Conservation (phyloP, 768 basidiomycete genomes). For the Porphyrellus cyaneotinctus region DNA sequence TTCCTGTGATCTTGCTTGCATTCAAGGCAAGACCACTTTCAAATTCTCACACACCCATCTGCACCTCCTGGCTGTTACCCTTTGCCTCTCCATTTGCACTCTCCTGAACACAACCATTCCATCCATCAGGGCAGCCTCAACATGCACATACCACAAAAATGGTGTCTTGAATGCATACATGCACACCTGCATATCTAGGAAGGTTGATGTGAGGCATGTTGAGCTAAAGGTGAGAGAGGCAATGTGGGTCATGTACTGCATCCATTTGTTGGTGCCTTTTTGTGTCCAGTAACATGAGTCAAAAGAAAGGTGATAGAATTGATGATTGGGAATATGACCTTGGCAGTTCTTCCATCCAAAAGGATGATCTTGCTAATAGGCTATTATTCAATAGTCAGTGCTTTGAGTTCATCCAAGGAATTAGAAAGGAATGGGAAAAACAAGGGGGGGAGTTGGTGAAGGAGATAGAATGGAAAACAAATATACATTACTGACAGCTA, state of each 20-base stretch:
- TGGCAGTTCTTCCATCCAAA: slow-evolving; percentile 61
- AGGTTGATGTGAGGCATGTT: slow-evolving; percentile 77
- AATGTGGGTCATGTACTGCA: slow-evolving; percentile 79
- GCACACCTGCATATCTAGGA: slow-evolving; percentile 88
- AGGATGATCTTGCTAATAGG: slow-evolving; percentile 78
- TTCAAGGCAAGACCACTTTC: slow-evolving; percentile 45
- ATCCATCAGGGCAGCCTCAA: slow-evolving; percentile 84
- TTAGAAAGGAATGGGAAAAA: too few relatives aligned
- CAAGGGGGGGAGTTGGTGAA: too few relatives aligned
- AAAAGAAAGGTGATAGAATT: too few relatives aligned
- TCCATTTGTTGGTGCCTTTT: slow-evolving; percentile 76
- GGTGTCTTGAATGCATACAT: slow-evolving; percentile 76
- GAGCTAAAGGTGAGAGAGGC: slow-evolving; percentile 49
- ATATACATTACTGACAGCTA: slow-evolving; percentile 86
- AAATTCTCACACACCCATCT: slow-evolving; percentile 75
- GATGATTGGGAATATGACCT: slow-evolving; percentile 37
- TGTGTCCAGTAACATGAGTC: slow-evolving; percentile 23
- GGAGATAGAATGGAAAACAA: not conserved
- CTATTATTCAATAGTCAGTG: slow-evolving; percentile 36
- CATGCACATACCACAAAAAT: slow-evolving; percentile 61
- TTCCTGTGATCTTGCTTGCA: too few relatives aligned
- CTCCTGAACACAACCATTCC: slow-evolving; percentile 59
- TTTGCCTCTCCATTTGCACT: slow-evolving; percentile 27
- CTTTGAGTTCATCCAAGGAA: too few relatives aligned
- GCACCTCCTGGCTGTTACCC: slow-evolving; percentile 68